A percentile compares a stretch with the other conserved stretches of the same genome.
Conservation (phyloP, 345 rosid species). For the Populus nigra region DNA sequence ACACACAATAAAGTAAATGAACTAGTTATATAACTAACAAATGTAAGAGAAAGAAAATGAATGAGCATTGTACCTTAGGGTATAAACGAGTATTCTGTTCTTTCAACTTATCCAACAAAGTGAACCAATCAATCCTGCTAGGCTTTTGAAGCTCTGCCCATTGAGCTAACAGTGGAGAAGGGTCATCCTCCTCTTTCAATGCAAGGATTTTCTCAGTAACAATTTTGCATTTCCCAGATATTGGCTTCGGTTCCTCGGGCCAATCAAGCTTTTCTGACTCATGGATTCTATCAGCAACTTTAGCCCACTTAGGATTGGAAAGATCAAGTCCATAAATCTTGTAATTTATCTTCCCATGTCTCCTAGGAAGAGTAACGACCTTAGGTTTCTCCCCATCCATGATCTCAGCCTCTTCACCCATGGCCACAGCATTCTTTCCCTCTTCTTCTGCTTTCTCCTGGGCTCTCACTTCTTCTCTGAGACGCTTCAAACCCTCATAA, state of each 20-base stretch:
- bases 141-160: constrained; percentile 82
- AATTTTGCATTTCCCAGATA: constrained; percentile 67
- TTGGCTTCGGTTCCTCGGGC: constrained; percentile 68
- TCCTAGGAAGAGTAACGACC: constrained; percentile 64
- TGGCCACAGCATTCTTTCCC: constrained; percentile 25
- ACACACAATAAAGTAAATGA: not conserved
- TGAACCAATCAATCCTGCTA: constrained; percentile 74
- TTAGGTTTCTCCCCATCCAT: constrained; percentile 34
- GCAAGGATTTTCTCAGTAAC: constrained; percentile 67
- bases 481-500: constrained; percentile 46
- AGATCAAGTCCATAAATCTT: constrained; percentile 93
- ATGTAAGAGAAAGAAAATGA: not conserved
- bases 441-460: constrained; percentile 32
- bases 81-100: constrained; percentile 42
- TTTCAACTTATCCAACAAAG: constrained; percentile 62
- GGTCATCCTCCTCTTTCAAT: constrained; percentile 62
- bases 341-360: constrained; percentile 78
- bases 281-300: constrained; percentile 66
- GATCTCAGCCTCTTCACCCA: constrained; percentile 18
- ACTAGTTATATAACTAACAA: not conserved
- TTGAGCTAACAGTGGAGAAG: constrained; percentile 56
- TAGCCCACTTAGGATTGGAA: constrained; percentile 74
- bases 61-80: constrained; percentile 52
- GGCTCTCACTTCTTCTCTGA: constrained; percentile 38
- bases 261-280: constrained; percentile 57